Conservation (phyloP, 2,329 filamentous ascomycete species). For the Fonsecaea pugnacius region DNA sequence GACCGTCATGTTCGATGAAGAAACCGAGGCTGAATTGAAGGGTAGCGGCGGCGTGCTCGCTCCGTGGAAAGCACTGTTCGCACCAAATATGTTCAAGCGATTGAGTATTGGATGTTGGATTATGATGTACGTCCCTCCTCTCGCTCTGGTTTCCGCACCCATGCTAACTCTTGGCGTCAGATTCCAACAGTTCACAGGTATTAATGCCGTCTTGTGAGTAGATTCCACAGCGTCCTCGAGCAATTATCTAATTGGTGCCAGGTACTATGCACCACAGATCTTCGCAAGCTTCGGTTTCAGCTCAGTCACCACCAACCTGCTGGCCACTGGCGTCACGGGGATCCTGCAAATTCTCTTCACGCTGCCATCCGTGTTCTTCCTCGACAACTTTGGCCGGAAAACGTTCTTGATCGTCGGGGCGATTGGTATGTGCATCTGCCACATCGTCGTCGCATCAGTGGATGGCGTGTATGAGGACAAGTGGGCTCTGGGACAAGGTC, state of each 20-base stretch:
- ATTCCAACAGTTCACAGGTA: slow-evolving; percentile 56
- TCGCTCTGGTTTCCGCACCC: neutral
- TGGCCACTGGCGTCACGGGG: slow-evolving; percentile 47
- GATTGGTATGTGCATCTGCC: slow-evolving; percentile 71
- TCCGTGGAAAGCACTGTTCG: neutral
- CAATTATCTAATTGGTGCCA: slow-evolving; percentile 32
- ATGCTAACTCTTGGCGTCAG: neutral
- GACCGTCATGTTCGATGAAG: slow-evolving; percentile 78
- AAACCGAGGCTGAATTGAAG: slow-evolving; percentile 58
- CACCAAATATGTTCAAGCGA: slow-evolving; percentile 5
- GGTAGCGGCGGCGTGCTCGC: slow-evolving; percentile 41
- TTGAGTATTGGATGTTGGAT: neutral
- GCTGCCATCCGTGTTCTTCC: slow-evolving; percentile 46
- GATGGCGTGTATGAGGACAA: slow-evolving; percentile 63
- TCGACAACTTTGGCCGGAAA: slow-evolving; percentile 47
- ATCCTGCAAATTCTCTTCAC: slow-evolving; percentile 46
- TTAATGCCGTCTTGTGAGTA: slow-evolving; percentile 8
- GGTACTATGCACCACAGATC: slow-evolving; percentile 35
- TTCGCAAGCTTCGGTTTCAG: slow-evolving; percentile 43
- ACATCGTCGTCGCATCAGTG: slow-evolving; percentile 72
- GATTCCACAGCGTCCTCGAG: neutral
- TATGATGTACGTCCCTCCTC: neutral
- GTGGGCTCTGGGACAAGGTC: slow-evolving; percentile 50
- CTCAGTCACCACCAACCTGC: slow-evolving; percentile 44
- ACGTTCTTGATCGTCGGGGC: slow-evolving; percentile 55